A percentile compares a stretch with the other conserved stretches of the same genome.
Evolutionary conservation across 2,329 filamentous ascomycete genomes (phyloP).

Genomic region (Pyrenochaeta sp.): DNA sequence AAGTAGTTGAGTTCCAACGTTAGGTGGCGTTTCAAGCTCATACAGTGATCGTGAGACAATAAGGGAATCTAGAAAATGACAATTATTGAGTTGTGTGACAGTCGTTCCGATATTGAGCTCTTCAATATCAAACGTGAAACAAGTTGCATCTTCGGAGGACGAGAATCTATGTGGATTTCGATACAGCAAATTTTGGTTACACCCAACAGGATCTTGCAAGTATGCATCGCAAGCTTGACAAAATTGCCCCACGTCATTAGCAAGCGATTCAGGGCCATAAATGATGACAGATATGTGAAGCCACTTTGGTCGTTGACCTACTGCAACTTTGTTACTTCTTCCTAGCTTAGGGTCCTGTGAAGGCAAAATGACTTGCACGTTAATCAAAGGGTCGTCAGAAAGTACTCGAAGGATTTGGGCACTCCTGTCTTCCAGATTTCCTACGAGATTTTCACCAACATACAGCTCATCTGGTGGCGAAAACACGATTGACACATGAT

Average conservation of each 20-base stretch:
- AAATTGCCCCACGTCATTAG: neutral
- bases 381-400: neutral
- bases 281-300: neutral
- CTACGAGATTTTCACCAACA: neutral
- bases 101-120: neutral
- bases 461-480: neutral
- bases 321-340: neutral
- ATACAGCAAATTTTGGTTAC: slow-evolving; percentile 15
- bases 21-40: neutral
- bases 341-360: neutral
- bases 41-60: neutral
- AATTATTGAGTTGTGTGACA: neutral
- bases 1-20: neutral
- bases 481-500: neutral
- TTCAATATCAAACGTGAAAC: slow-evolving; percentile 27
- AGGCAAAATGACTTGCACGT: neutral
- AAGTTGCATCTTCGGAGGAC: neutral
- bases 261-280: neutral
- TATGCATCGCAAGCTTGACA: slow-evolving; percentile 27
- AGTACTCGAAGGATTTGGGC: neutral
- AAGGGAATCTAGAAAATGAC: neutral
- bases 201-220: slow-evolving; percentile 19
- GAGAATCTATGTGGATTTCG: slow-evolving; percentile 21
- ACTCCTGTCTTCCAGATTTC: neutral
- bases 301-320: neutral